A percentile compares a stretch with the other conserved stretches of the same genome.
Conservation (phyloP, 2,329 filamentous ascomycete species). For the Ceratocystis huliohia region DNA sequence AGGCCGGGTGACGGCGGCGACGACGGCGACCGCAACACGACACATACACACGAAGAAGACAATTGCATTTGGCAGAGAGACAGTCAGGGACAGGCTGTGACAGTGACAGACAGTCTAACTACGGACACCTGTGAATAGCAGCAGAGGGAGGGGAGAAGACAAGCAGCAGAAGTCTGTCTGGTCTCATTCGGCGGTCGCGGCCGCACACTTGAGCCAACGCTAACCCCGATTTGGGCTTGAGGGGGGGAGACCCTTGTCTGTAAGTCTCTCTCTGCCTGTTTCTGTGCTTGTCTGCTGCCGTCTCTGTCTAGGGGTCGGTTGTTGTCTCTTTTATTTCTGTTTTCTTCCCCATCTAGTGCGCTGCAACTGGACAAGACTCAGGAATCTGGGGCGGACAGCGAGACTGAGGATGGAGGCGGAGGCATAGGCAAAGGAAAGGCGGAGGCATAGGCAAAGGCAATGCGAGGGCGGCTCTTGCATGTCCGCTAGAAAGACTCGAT, state of each 20-base stretch:
- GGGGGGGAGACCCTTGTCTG: neutral
- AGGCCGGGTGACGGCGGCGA: too few relatives aligned
- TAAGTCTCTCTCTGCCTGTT: neutral
- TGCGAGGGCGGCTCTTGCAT: too few relatives aligned
- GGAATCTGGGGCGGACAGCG: neutral
- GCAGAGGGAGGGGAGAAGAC: neutral
- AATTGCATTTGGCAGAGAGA: too few relatives aligned
- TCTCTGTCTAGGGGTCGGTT: neutral
- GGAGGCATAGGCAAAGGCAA: too few relatives aligned
- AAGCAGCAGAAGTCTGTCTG: neutral
- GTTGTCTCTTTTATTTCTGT: slow-evolving; percentile 3
- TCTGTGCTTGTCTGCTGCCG: neutral
- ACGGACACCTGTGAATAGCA: neutral
- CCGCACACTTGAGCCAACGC: slow-evolving; percentile 14
- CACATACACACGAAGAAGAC: too few relatives aligned
- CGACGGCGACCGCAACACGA: too few relatives aligned
- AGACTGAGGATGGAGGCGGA: neutral
- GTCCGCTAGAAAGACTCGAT: too few relatives aligned
- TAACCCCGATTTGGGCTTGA: slow-evolving; percentile 9
- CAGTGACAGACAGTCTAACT: too few relatives aligned
- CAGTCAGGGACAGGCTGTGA: too few relatives aligned
- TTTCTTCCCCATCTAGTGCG: neutral
- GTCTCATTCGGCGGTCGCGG: slow-evolving; percentile 14
- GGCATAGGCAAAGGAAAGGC: too few relatives aligned
- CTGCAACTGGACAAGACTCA: neutral